A percentile compares a stretch with the other conserved stretches of the same genome.
These are phyloP conservation scores for Cladorrhinum sp. DNA, from an alignment of 2,329 filamentous ascomycete genomes.

Conservation along the genomic window DNA sequence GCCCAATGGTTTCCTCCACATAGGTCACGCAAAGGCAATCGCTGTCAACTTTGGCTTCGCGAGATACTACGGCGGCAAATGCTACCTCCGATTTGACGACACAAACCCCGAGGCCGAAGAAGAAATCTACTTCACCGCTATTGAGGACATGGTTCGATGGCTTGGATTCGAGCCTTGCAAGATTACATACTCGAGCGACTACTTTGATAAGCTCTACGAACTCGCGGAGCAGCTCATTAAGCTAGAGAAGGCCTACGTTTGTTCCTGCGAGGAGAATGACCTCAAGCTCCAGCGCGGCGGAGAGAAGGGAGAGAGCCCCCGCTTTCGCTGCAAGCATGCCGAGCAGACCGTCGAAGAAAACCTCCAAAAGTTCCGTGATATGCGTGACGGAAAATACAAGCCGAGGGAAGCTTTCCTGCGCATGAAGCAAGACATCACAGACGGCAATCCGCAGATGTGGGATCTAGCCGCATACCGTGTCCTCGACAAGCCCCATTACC, in stretches of 20 bases:
- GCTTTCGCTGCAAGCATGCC: conserved; percentile 79
- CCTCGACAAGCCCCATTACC: conserved; percentile 71
- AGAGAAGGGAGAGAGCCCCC: conserved; percentile 62
- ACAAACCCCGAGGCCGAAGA: conserved; percentile 95
- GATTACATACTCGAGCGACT: conserved; percentile 73
- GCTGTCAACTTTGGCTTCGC: conserved; percentile 96
- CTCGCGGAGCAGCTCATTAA: conserved; percentile 81
- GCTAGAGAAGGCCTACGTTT: conserved; percentile 74
- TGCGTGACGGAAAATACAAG: conserved; percentile 89
- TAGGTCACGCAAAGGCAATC: conserved; percentile 94
- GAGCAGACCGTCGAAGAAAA: conserved; percentile 72
- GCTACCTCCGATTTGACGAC: conserved; percentile 80
- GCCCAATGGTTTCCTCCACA: conserved; percentile 90
- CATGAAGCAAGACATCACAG: conserved; percentile 87
- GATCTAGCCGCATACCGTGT: conserved; percentile 90
- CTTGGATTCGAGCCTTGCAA: conserved; percentile 74
- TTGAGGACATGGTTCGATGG: conserved; percentile 68
- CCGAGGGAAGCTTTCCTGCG: conserved; percentile 79
- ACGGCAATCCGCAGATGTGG: conserved; percentile 94
- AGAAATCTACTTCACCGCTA: conserved; percentile 66
- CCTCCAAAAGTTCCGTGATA: conserved; percentile 77
- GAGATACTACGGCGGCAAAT: conserved; percentile 70
- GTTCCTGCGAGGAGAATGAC: conserved; percentile 67
- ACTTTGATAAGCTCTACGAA: conserved; percentile 85
- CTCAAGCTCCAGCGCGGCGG: conserved; percentile 86